Conservation (phyloP, 2,329 filamentous ascomycete species). For the Exophiala sp. region DNA sequence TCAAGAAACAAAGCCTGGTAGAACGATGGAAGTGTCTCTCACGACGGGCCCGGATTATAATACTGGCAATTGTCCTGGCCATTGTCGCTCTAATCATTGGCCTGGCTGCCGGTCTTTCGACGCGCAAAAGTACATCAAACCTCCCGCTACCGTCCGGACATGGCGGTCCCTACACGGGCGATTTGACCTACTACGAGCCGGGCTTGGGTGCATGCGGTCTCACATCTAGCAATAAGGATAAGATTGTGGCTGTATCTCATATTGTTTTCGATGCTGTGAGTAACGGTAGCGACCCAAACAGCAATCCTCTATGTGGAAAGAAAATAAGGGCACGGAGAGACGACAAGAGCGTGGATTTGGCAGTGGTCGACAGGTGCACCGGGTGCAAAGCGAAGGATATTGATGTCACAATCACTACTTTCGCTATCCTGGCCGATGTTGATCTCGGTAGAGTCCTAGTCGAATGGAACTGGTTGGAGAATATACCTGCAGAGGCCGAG, state of each 20-base stretch:
- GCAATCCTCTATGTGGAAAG: conserved; percentile 61
- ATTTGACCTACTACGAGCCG: conserved; percentile 64
- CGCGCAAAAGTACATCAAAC: conserved; percentile 31
- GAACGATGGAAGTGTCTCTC: conserved; percentile 19
- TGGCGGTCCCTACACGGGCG: conserved; percentile 52
- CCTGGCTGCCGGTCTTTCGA: conserved; percentile 25
- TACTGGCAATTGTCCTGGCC: conserved; percentile 15
- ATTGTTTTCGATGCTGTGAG: conserved; percentile 57
- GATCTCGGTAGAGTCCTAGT: conserved; percentile 45
- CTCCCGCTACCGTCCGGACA: conserved; percentile 48
- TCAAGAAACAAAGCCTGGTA: conserved; percentile 5
- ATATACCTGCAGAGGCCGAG: conserved; percentile 30
- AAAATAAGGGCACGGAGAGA: conserved; percentile 57
- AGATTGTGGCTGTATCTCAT: conserved; percentile 62
- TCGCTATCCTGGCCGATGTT: conserved; percentile 43
- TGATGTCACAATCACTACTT: conserved; percentile 46
- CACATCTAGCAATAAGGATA: conserved; percentile 48
- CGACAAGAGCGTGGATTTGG: conserved; percentile 53
- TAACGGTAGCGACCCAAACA: conserved; percentile 52
- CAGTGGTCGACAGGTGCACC: conserved; percentile 61
- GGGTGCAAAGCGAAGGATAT: conserved; percentile 47
- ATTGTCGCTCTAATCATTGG: conserved; percentile 24
- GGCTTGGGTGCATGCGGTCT: conserved; percentile 65
- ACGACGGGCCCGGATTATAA: conserved; percentile 18
- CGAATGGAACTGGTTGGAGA: conserved; percentile 48